Evolutionary conservation across 345 rosid species (phyloP), one percentile per base, ranked within the genome.

Genomic region (Citrus australasica): DNA sequence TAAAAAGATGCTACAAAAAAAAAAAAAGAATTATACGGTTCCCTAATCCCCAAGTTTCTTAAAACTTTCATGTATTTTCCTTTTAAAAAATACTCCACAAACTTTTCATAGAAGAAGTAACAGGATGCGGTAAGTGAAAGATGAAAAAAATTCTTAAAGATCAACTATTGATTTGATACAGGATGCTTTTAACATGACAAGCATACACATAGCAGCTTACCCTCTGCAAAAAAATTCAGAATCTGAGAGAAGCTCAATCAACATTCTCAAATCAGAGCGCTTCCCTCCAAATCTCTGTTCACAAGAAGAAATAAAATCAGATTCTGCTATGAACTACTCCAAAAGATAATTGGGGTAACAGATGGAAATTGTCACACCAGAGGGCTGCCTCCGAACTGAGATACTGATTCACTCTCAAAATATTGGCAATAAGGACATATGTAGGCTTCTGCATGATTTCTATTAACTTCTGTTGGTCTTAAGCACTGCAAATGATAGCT

Each of bases 401-500:
- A 33, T 69, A 76, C 24, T 59, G 81, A 75, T 62, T 80, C 85
- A 76, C 73, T 63, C 72, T 79, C 60, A 55, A 78, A 67, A 68
- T 76, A 79, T 74, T 28, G 83, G 82, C 97, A 89, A 80, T 84
- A 87, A 48, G 83, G 79, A 78, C 97, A 92, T 65, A 78, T 17
- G 80, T 74, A 87, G 2, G 27, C 65, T 73, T 84, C 82, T 66
- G 76, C 40, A 61, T 37, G 69, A 76, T 80, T 74, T 37, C 17
- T 67, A 70, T 80, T 58, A 73, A 27, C 81, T 78, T 66, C 33
- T 73, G 77, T 67, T 24, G 76, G 66, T 68, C 85, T 85, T 6
- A 92, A 70, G 80, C 96, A 92, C 70, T 17, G 87, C 79, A 80
- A 67, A 67, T 90, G 94, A 80, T 89, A 92, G 90, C 97, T 92